Evolutionary conservation across 108 stramenopile species (phyloP).

Genomic region (Cyclotella atomus): DNA sequence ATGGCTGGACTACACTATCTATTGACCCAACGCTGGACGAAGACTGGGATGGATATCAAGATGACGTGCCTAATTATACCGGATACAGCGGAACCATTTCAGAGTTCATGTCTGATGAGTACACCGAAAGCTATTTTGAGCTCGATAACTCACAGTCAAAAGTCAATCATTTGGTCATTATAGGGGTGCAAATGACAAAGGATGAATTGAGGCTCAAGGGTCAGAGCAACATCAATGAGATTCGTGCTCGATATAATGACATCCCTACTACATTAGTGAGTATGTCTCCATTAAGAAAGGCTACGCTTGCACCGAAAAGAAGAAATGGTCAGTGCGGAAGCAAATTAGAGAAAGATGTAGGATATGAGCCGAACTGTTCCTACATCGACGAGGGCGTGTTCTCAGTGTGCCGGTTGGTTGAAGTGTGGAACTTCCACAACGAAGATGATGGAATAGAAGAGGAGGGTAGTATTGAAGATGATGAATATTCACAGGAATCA

Average conservation of each 20-base stretch:
- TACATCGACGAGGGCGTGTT: slow-evolving; percentile 51
- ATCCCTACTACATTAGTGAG: slow-evolving; percentile 52
- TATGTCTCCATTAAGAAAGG: slow-evolving; percentile 42
- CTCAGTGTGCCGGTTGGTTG: slow-evolving; percentile 41
- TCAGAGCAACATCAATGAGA: slow-evolving; percentile 38
- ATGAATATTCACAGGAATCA: neutral
- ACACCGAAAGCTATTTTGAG: neutral
- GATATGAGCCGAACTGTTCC: slow-evolving; percentile 48
- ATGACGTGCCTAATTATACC: slow-evolving; percentile 23
- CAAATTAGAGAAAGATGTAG: slow-evolving; percentile 44
- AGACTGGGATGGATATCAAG: slow-evolving; percentile 47
- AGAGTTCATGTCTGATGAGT: slow-evolving; percentile 30
- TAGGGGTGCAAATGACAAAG: slow-evolving; percentile 25
- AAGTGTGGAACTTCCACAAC: slow-evolving; percentile 58
- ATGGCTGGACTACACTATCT: slow-evolving; percentile 45
- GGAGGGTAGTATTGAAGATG: slow-evolving; percentile 13
- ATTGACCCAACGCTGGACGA: slow-evolving; percentile 38
- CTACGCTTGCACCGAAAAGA: slow-evolving; percentile 35
- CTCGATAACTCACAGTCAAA: neutral
- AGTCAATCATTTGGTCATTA: slow-evolving; percentile 30
- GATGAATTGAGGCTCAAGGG: slow-evolving; percentile 31
- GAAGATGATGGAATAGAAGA: slow-evolving; percentile 27
- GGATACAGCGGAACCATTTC: slow-evolving; percentile 41
- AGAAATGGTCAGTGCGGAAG: slow-evolving; percentile 27
- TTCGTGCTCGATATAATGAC: slow-evolving; percentile 47